phyloP scores from a whole-genome alignment of 805 yeast species.

The Candida oleophila region DNA sequence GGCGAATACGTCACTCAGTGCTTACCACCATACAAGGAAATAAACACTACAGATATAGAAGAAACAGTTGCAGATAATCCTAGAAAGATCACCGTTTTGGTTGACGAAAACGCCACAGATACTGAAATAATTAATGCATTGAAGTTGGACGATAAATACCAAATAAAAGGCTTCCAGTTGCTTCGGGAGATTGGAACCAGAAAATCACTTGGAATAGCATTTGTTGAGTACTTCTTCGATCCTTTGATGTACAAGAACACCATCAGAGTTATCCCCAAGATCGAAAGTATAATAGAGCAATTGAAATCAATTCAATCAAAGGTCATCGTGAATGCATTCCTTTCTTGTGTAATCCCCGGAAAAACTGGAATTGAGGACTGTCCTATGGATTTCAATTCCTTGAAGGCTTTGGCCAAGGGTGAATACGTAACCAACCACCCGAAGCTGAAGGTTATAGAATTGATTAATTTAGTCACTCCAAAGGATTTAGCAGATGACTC shows the following conservation, averaged over 20 bases:
- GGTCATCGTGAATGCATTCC: constrained; percentile 23
- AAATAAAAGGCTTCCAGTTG: constrained; percentile 40
- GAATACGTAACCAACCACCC: constrained; percentile 35
- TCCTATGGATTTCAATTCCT: constrained; percentile 33
- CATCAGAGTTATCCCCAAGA: constrained; percentile 12
- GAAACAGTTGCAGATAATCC: constrained; percentile 41
- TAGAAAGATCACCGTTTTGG: constrained; percentile 45
- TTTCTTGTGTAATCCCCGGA: constrained; percentile 31
- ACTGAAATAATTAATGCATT: constrained; percentile 44
- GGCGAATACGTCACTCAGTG: constrained; percentile 35
- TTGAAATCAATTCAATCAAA: constrained; percentile 10
- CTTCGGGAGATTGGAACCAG: constrained; percentile 48
- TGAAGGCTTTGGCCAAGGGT: constrained; percentile 36
- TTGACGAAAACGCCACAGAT: constrained; percentile 40
- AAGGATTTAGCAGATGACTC: constrained; percentile 57
- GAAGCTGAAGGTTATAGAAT: constrained; percentile 55
- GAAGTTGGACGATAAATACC: constrained; percentile 31
- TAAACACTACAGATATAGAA: constrained; percentile 18
- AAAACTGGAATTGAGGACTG: constrained; percentile 37
- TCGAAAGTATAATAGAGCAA: constrained; percentile 13
- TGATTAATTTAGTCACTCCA: constrained; percentile 64
- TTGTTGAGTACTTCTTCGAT: constrained; percentile 42
- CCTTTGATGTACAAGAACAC: constrained; percentile 12
- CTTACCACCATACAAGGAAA: constrained; percentile 14
- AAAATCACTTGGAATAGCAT: constrained; percentile 57